These are phyloP conservation scores for Penicillium psychrosexuale DNA, from an alignment of 2,329 filamentous ascomycete species.

Conservation along the genomic window DNA sequence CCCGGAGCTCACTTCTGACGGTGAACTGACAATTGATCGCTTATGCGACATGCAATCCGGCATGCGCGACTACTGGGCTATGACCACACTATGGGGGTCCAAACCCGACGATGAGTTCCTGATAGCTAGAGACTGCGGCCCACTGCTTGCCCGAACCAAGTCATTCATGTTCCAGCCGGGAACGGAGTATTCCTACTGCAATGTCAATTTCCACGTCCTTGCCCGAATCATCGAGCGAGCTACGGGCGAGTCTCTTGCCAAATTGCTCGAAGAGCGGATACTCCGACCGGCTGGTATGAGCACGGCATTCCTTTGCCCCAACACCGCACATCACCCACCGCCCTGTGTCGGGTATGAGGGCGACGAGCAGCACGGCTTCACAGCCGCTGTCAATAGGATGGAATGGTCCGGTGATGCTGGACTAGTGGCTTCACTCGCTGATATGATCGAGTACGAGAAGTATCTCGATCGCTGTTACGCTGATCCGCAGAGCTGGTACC, in stretches of 20 bases:
- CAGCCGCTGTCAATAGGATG: constrained; percentile 40
- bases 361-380: constrained; percentile 36
- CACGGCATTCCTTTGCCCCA: constrained; percentile 39
- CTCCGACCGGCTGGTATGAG: constrained; percentile 45
- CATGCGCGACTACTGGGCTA: constrained; percentile 48
- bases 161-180: constrained; percentile 46
- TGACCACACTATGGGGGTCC: constrained; percentile 45
- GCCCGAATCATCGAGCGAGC: constrained; percentile 41
- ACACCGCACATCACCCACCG: constrained; percentile 38
- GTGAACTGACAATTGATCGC: constrained; percentile 36
- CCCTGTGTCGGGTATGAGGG: constrained; percentile 48
- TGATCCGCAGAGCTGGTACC: constrained; percentile 37
- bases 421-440: constrained; percentile 43
- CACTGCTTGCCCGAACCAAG: constrained; percentile 31
- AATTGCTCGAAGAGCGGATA: constrained; percentile 39
- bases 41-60: constrained; percentile 46
- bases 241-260: constrained; percentile 33
- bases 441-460: constrained; percentile 49
- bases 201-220: constrained; percentile 45
- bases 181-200: constrained; percentile 45
- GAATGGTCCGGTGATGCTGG: constrained; percentile 50
- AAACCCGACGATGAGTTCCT: constrained; percentile 41
- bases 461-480: constrained; percentile 35
- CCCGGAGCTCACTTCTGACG: constrained; percentile 24
- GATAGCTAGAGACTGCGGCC: constrained; percentile 30